phyloP scores from a whole-genome alignment of 306 rosid species.

The Begonia masoniana region DNA sequence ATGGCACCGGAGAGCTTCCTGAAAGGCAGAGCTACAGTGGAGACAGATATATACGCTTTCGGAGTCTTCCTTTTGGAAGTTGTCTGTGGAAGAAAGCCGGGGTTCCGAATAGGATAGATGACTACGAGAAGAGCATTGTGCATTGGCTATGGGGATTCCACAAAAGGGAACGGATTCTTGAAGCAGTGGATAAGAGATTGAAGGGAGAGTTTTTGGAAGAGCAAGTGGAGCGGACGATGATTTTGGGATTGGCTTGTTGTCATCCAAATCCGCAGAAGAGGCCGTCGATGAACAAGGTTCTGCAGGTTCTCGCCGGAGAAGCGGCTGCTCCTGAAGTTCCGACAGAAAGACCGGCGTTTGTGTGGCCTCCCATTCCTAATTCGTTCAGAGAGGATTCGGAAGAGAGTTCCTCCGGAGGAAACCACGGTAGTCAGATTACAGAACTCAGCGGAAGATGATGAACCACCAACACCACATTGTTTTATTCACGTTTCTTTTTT shows the following conservation, averaged over 20 bases:
- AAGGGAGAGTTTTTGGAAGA: slow-evolving; percentile 9
- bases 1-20: slow-evolving; percentile 82
- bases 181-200: slow-evolving; percentile 33
- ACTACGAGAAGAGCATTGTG: slow-evolving; percentile 42
- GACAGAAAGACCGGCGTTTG: too few relatives aligned
- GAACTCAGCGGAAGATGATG: too few relatives aligned
- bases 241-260: slow-evolving; percentile 65
- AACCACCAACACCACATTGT: too few relatives aligned
- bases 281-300: slow-evolving; percentile 49
- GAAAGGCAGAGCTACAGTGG: slow-evolving; percentile 46
- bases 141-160: slow-evolving; percentile 58
- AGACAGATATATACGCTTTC: slow-evolving; percentile 66
- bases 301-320: slow-evolving; percentile 39
- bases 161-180: slow-evolving; percentile 21
- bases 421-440: too few relatives aligned
- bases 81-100: slow-evolving; percentile 51
- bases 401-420: too few relatives aligned
- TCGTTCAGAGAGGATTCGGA: too few relatives aligned
- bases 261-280: slow-evolving; percentile 66
- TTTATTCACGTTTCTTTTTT: too few relatives aligned
- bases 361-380: too few relatives aligned
- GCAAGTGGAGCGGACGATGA: slow-evolving; percentile 21
- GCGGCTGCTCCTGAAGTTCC: too few relatives aligned
- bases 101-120: slow-evolving; percentile 14
- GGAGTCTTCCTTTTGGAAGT: slow-evolving; percentile 60